A percentile compares a stretch with the other conserved stretches of the same genome.
These are phyloP conservation scores for Saturnispora ahearnii DNA, from an alignment of 805 yeast species.

Conservation along the genomic window DNA sequence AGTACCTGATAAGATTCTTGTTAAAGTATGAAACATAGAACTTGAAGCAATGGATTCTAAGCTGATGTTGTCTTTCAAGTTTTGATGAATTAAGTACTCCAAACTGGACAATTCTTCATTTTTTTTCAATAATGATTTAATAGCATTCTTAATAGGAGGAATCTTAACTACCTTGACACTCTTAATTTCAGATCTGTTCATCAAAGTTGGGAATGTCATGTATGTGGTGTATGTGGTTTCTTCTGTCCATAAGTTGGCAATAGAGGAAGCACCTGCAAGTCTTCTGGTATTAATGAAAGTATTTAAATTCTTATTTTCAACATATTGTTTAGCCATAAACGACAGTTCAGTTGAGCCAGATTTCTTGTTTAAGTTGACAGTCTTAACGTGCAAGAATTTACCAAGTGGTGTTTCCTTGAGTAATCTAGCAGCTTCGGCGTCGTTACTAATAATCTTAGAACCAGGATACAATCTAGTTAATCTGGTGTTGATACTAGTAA, in stretches of 20 bases:
- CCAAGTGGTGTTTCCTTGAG: conserved; percentile 52
- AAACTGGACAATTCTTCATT: conserved; percentile 63
- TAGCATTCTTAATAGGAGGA: conserved; percentile 82
- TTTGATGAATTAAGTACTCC: conserved; percentile 48
- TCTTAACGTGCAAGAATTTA: conserved; percentile 58
- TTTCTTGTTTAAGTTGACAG: conserved; percentile 62
- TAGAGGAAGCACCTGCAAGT: conserved; percentile 63
- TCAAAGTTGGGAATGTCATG: conserved; percentile 76
- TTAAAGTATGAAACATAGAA: conserved; percentile 50
- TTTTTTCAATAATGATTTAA: conserved; percentile 54
- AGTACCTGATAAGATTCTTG: conserved; percentile 71
- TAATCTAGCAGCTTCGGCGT: conserved; percentile 44
- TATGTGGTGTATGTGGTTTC: conserved; percentile 71
- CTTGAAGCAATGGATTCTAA: conserved; percentile 18
- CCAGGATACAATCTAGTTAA: conserved; percentile 72
- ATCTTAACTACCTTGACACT: conserved; percentile 39
- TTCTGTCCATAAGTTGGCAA: conserved; percentile 80
- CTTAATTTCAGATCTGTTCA: conserved; percentile 73
- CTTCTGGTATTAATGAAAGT: conserved; percentile 62
- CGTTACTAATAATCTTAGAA: conserved; percentile 55
- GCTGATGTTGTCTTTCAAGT: conserved; percentile 29
- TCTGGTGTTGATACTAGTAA: conserved; percentile 72
- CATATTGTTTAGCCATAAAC: conserved; percentile 61
- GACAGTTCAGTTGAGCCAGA: conserved; percentile 33
- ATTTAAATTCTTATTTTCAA: conserved; percentile 64